phyloP scores from a whole-genome alignment of 495 filamentous ascomycete genomes.

The Jackrogersella minutella region DNA sequence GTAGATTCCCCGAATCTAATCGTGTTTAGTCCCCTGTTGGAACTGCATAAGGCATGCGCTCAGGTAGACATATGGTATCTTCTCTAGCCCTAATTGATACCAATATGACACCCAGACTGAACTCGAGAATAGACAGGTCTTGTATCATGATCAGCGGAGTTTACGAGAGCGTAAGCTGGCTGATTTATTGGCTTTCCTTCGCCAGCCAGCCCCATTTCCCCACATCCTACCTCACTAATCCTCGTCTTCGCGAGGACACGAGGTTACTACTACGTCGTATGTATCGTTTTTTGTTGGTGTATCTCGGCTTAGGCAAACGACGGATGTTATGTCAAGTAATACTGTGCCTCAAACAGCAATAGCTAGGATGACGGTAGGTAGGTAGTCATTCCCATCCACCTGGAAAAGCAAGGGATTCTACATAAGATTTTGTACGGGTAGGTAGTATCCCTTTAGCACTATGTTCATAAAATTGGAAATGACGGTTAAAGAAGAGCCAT shows the following conservation, averaged over 20 bases:
- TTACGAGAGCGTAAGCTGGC: constrained; percentile 6
- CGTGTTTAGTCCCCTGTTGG: constrained; percentile 11
- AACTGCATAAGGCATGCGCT: constrained; percentile 9
- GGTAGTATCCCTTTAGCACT: constrained; percentile 11
- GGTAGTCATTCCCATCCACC: constrained; percentile 29
- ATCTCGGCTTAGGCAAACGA: constrained; percentile 38
- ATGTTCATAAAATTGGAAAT: background rate
- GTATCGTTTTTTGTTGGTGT: background rate
- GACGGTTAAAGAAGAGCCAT: background rate
- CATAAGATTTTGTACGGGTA: constrained; percentile 15
- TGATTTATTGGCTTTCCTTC: constrained; percentile 5
- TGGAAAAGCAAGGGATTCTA: constrained; percentile 13
- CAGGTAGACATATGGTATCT: too few species aligned
- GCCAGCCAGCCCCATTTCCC: constrained; percentile 27
- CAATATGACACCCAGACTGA: too few species aligned
- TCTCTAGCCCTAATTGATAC: too few species aligned
- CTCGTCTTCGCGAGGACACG: constrained; percentile 21
- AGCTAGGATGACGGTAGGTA: constrained; percentile 20
- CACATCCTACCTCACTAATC: constrained; percentile 31
- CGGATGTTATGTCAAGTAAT: constrained; percentile 14
- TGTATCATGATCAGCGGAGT: constrained; percentile 10
- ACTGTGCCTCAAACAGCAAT: constrained; percentile 13
- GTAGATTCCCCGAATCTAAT: constrained; percentile 12
- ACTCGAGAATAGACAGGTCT: too few species aligned
- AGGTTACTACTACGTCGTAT: constrained; percentile 15